Base-by-base conservation (phyloP, 768 basidiomycete genomes). In the Candolleomyces efflorescens region DNA sequence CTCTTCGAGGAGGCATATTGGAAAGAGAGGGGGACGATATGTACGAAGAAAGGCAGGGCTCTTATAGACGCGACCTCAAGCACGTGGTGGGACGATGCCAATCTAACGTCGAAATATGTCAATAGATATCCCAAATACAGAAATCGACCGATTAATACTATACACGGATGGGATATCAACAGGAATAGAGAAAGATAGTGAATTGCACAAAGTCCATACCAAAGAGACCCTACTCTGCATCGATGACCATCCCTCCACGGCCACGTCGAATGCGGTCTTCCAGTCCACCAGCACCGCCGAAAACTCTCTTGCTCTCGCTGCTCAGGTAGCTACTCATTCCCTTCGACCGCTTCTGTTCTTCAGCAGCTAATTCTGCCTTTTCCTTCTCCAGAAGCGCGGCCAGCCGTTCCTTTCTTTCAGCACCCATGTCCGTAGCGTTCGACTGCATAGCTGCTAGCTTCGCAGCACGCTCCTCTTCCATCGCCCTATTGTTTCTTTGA, bases 361-460 rank as follows among this genome's bases (percentile, higher is more conserved):
- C 91, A 22, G 77, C 83, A 63, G 85, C 92, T 5, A 84, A 67
- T 62, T 94, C 89, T 18, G 81, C 86, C 65, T 86, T 89, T 69
- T 97, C 94, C 67, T 84, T 83, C 68, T 84, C 85, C 24, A 92
- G 73, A 55, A 92, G 68, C 17, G 77, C 75, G 3, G 83, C 77
- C 10, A 98, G 75, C 20, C 90, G 83, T 61, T 85, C 82, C 59
- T 88, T 83, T 23, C 95, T 85, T 46, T 93, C 86, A 0, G 71
- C 69, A 47, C 83, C 81, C 75, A 93, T 78, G 7, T 71, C 69
- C n/a, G 76, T 69, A 0, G 96, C 96, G 58, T 87, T 83, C 1
- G 80, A 72, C 22, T 86, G 73, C 96, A 98, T 98, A 4, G 93
- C 89, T 0, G 92, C 95, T 26, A 98, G 77, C n/a, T 91, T 86